A percentile compares a stretch with the other conserved stretches of the same genome.
phyloP scores from a whole-genome alignment of 2,329 filamentous ascomycete species.

The Trichoderma atroviride region DNA sequence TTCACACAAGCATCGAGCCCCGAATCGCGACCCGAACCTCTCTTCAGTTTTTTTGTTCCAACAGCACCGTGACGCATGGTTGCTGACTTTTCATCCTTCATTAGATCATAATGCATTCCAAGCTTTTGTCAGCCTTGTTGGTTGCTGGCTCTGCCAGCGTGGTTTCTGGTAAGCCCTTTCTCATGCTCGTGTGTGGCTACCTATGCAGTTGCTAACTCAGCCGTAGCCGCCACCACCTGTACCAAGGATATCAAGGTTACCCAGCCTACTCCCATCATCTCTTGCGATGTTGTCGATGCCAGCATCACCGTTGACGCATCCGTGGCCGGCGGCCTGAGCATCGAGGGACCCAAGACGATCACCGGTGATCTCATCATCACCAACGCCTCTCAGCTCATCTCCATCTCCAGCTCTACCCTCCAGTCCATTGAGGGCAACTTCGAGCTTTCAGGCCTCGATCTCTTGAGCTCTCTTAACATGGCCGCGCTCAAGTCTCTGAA shows the following conservation, averaged over 20 bases:
- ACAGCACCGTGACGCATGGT: not conserved
- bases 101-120: slow-evolving; percentile 51
- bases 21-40: not conserved
- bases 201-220: not conserved
- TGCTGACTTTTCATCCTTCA: slow-evolving; percentile 6
- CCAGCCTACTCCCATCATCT: slow-evolving; percentile 62
- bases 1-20: not conserved
- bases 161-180: slow-evolving; percentile 47
- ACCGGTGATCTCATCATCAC: slow-evolving; percentile 63
- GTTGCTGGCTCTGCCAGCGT: slow-evolving; percentile 45
- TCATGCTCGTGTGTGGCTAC: not conserved
- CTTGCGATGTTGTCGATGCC: slow-evolving; percentile 72
- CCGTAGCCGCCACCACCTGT: slow-evolving; percentile 34
- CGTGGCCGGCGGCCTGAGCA: slow-evolving; percentile 59
- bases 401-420: slow-evolving; percentile 64
- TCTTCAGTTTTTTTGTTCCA: not conserved
- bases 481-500: slow-evolving; percentile 65
- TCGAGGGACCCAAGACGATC: slow-evolving; percentile 63
- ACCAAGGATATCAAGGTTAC: slow-evolving; percentile 63
- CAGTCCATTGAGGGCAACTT: slow-evolving; percentile 70
- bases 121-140: slow-evolving; percentile 50
- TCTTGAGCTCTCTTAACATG: slow-evolving; percentile 70
- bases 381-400: slow-evolving; percentile 60
- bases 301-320: slow-evolving; percentile 64
- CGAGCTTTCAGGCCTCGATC: slow-evolving; percentile 66